Evolutionary conservation across 2,329 filamentous ascomycete genomes (phyloP).

Genomic region (Botrytis pseudocinerea): DNA sequence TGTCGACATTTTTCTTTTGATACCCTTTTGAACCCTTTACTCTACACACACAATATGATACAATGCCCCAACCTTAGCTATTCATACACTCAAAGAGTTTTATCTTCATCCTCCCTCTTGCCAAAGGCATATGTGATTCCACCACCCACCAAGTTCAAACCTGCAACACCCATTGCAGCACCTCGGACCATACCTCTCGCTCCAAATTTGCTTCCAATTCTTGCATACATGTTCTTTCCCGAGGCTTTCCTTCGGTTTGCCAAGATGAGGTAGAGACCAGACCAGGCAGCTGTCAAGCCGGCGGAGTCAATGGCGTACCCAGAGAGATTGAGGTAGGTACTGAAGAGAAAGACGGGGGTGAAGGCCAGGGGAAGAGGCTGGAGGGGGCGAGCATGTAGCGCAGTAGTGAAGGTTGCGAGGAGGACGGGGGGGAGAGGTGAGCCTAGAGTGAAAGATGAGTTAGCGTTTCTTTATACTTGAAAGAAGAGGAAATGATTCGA

Average conservation of each 20-base stretch:
- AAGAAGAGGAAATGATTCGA: neutral
- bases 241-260: conserved; percentile 53
- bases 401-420: conserved; percentile 65
- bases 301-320: conserved; percentile 63
- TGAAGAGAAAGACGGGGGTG: conserved; percentile 64
- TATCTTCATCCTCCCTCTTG: conserved; percentile 38
- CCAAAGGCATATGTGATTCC: conserved; percentile 55
- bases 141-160: conserved; percentile 51
- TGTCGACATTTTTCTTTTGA: neutral
- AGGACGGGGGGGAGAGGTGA: conserved; percentile 64
- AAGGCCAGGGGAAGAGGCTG: conserved; percentile 67
- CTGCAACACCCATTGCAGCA: conserved; percentile 52
- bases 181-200: conserved; percentile 54
- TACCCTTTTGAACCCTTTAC: neutral
- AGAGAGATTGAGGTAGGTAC: conserved; percentile 64
- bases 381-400: conserved; percentile 66
- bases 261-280: conserved; percentile 63
- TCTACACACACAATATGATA: neutral
- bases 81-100: conserved; percentile 4
- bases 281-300: conserved; percentile 64
- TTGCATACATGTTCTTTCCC: conserved; percentile 35
- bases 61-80: neutral
- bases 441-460: conserved; percentile 42
- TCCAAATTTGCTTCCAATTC: conserved; percentile 50
- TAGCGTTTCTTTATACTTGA: neutral